Evolutionary conservation across 2,329 filamentous ascomycete species (phyloP).

Genomic region (Cercospora sesami): DNA sequence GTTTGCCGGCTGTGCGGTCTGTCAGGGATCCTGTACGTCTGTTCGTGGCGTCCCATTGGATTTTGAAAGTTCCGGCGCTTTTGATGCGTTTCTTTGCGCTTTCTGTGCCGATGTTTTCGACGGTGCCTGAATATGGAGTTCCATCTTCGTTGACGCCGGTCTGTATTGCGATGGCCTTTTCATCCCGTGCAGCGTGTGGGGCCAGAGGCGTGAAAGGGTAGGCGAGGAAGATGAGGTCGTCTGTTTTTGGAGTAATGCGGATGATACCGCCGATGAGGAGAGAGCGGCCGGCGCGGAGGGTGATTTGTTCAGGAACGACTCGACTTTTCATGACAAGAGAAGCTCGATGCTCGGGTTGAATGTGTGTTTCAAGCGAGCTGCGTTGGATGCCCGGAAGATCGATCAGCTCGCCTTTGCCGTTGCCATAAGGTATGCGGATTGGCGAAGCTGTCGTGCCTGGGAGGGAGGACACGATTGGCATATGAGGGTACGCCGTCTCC

Average conservation of each 20-base stretch:
- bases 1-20: conserved; percentile 58
- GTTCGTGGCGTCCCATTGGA: conserved; percentile 82
- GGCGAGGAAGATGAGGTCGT: conserved; percentile 67
- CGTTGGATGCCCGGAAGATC: conserved; percentile 85
- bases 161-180: conserved; percentile 76
- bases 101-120: conserved; percentile 61
- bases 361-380: conserved; percentile 68
- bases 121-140: conserved; percentile 55
- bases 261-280: conserved; percentile 79
- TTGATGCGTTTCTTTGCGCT: conserved; percentile 39
- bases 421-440: conserved; percentile 87
- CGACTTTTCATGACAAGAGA: conserved; percentile 77
- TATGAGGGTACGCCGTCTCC: conserved; percentile 74
- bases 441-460: conserved; percentile 94
- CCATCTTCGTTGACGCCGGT: conserved; percentile 48
- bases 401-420: conserved; percentile 83
- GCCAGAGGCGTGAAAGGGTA: conserved; percentile 81
- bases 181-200: conserved; percentile 73
- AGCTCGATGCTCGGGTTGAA: conserved; percentile 64
- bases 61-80: conserved; percentile 71
- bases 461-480: conserved; percentile 82
- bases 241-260: conserved; percentile 74
- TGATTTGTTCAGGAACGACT: conserved; percentile 69
- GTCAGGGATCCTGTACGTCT: conserved; percentile 73
- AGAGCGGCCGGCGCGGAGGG: conserved; percentile 74